Percentiles rank a stretch among this genome's conserved stretches.
phyloP scores from a whole-genome alignment of 2,329 filamentous ascomycete species.

The Malbranchea cinnamomea region DNA sequence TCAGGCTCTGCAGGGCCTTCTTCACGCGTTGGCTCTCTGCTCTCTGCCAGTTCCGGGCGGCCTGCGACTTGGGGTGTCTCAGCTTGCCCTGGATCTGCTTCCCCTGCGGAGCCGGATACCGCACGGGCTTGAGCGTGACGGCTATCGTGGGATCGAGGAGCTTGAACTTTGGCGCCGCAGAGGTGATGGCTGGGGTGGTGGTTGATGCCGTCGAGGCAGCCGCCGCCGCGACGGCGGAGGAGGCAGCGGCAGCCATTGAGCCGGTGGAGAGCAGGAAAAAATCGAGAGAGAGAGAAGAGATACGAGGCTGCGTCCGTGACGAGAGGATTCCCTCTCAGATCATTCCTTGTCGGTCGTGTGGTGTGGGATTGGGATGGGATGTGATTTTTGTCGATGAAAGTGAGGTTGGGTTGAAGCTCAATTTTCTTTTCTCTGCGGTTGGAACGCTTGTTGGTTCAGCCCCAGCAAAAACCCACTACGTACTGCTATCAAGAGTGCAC shows the following conservation, averaged over 20 bases:
- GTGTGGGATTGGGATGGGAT: too few species aligned
- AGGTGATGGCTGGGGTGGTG: conserved; percentile 1
- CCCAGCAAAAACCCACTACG: too few species aligned
- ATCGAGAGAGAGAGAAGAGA: too few species aligned
- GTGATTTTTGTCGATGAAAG: too few species aligned
- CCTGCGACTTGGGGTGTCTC: conserved; percentile 26
- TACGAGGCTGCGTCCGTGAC: too few species aligned
- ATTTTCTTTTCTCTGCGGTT: too few species aligned
- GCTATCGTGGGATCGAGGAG: conserved; percentile 10
- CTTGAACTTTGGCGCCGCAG: conserved; percentile 4
- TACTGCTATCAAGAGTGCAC: too few species aligned
- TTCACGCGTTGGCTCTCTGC: conserved; percentile 26
- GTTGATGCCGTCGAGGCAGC: neutral
- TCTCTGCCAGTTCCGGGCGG: conserved; percentile 23
- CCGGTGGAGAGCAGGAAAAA: neutral
- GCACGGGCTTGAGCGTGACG: conserved; percentile 7
- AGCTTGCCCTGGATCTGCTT: conserved; percentile 27
- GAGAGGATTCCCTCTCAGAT: too few species aligned
- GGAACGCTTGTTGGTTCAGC: too few species aligned
- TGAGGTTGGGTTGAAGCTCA: too few species aligned
- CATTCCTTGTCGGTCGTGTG: too few species aligned
- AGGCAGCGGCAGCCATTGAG: conserved; percentile 5
- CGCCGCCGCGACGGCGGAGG: conserved; percentile 4
- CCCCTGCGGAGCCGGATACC: conserved; percentile 8
- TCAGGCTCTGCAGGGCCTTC: conserved; percentile 32